Base-by-base conservation (phyloP, 139 green algal species). In the Ostreobium quekettii region DNA sequence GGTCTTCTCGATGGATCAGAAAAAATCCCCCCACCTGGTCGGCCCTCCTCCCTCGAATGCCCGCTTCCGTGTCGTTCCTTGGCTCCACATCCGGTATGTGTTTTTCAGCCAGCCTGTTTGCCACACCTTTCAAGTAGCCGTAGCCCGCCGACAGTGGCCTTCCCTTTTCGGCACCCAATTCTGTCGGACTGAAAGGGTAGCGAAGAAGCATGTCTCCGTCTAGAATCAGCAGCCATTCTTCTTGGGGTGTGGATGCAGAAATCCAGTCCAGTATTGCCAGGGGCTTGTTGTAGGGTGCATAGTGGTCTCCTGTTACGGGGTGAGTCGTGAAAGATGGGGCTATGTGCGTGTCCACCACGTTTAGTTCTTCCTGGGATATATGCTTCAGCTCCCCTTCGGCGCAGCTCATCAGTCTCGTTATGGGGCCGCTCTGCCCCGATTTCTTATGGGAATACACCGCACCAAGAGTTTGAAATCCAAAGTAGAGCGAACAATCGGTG, bases 1-100 rank as follows among this genome's bases (percentile, higher is more conserved):
- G 61, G 73, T 96, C 90, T 30, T 89, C 76, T 1, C 64, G 66
- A n/a, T 87, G 75, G 60, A 95, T 88, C 35, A 96, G 76, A 31
- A 87, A 89, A 71, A 95, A 95, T 3, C 86, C 90, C 2, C 90
- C 89, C 4, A 93, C 89, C 47, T 80, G 63, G 72, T 86, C 80
- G n/a, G 67, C 74, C 0, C 78, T 64, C 39, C 82, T 36, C 7
- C 74, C 80, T 11, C 63, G 47, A 0, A 60, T 69, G 4, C 80
- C 84, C 4, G 74, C 81, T 8, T 84, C 48, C 1, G 83, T 87
- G 73, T 94, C 85, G 37, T 94, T 85, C 19, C 83, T 74, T 0
- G 73, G 67, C 1, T 49, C 37, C 15, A 93, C 73, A 37, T 90
- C 77, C 19, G 81, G 75, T 4, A 89, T 82, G 48, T 89, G 83